phyloP scores from a whole-genome alignment of 164 flowering plant species.

The Magnolia kwangsiensis region DNA sequence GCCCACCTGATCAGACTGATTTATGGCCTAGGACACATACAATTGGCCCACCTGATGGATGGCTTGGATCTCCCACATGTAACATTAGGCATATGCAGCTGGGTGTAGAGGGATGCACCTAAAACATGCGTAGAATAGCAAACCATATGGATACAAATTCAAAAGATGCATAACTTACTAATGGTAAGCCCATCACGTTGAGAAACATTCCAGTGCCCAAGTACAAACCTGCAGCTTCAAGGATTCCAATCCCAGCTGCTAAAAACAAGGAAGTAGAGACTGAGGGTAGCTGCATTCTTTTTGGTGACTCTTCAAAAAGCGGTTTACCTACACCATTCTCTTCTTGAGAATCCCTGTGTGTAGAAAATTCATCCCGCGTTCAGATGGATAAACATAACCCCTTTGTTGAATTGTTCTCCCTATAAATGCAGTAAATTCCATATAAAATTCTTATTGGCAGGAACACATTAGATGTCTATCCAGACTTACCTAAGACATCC shows the following conservation, averaged over 20 bases:
- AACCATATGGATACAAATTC: neutral
- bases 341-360: conserved; percentile 24
- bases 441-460: neutral
- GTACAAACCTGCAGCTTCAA: conserved; percentile 78
- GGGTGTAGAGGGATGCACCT: neutral
- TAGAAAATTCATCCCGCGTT: conserved; percentile 1
- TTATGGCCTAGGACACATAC: neutral
- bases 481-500: conserved; percentile 43
- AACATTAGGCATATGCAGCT: too few relatives aligned
- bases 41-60: neutral
- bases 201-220: conserved; percentile 80
- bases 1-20: neutral
- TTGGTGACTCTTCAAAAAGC: conserved; percentile 17
- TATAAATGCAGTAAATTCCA: neutral
- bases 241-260: conserved; percentile 75
- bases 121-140: neutral
- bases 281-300: conserved; percentile 75
- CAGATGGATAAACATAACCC: neutral
- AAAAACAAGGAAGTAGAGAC: conserved; percentile 87
- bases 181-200: conserved; percentile 74
- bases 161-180: conserved; percentile 40
- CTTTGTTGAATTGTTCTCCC: neutral
- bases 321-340: conserved; percentile 30
- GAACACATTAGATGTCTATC: neutral
- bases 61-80: neutral